Percentiles rank a stretch among this genome's conserved stretches.
Evolutionary conservation across 768 basidiomycete species (phyloP).

Genomic region (Hygrocybe punicea): DNA sequence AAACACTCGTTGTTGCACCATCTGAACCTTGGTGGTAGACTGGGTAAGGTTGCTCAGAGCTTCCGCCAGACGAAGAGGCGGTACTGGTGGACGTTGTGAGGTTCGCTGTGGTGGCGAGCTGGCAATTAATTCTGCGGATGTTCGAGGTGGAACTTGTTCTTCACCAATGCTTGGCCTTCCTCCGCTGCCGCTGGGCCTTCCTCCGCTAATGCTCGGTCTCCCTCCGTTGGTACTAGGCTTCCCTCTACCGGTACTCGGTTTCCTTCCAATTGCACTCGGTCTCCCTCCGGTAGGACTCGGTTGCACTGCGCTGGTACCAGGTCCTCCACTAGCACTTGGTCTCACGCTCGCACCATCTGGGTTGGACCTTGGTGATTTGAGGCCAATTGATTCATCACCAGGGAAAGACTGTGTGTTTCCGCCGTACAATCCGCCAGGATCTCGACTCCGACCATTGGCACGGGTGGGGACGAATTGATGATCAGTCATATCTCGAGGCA

Average conservation of each 20-base stretch:
- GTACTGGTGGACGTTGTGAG: constrained; percentile 34
- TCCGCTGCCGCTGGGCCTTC: background rate
- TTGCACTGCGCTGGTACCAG: background rate
- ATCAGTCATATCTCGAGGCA: constrained; percentile 35
- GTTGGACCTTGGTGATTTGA: background rate
- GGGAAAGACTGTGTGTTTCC: background rate
- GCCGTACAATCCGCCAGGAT: background rate
- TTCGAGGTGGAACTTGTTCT: background rate
- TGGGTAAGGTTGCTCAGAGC: constrained; percentile 31
- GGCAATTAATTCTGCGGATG: constrained; percentile 25
- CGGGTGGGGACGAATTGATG: constrained; percentile 32
- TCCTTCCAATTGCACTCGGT: background rate
- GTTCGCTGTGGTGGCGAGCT: too few relatives aligned
- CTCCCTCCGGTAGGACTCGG: background rate
- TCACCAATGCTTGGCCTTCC: background rate
- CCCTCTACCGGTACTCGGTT: background rate
- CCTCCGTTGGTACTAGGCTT: background rate
- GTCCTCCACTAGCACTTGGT: background rate
- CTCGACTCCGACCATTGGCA: constrained; percentile 20
- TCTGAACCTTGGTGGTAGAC: constrained; percentile 22
- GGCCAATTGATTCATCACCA: background rate
- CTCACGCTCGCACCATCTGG: background rate
- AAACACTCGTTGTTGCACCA: constrained; percentile 70
- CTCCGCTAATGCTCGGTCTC: background rate
- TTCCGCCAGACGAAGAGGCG: constrained; percentile 36